Conservation (phyloP, 805 yeast genomes). For the Wickerhamiella galacta region DNA sequence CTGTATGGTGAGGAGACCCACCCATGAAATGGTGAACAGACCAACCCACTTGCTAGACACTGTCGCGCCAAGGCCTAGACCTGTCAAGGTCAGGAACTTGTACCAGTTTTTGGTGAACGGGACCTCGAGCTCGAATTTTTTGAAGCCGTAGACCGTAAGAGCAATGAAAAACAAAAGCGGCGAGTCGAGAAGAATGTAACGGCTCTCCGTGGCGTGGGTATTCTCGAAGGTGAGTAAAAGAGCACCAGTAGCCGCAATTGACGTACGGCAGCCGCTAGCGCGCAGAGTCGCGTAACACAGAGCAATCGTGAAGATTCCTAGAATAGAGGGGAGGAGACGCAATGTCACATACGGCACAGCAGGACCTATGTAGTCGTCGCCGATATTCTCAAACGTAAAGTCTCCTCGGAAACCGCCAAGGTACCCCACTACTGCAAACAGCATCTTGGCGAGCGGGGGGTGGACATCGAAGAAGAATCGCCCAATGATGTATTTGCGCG, state of each 20-base stretch:
- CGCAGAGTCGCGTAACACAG: conserved; percentile 40
- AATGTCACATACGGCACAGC: conserved; percentile 35
- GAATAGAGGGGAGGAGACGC: conserved; percentile 39
- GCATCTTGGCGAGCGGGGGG: conserved; percentile 52
- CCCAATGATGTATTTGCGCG: conserved; percentile 55
- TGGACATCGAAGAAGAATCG: conserved; percentile 53
- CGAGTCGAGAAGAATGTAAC: conserved; percentile 33
- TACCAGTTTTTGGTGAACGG: conserved; percentile 39
- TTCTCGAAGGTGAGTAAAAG: conserved; percentile 43
- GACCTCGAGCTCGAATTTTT: conserved; percentile 29
- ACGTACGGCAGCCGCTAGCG: conserved; percentile 35
- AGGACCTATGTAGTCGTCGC: conserved; percentile 26
- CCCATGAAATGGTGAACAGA: conserved; percentile 48
- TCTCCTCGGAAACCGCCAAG: conserved; percentile 37
- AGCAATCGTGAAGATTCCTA: conserved; percentile 37
- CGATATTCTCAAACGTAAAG: conserved; percentile 29
- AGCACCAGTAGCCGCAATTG: conserved; percentile 35
- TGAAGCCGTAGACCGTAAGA: conserved; percentile 35
- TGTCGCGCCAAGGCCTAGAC: conserved; percentile 34
- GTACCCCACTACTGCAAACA: conserved; percentile 37
- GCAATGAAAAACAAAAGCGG: conserved; percentile 28
- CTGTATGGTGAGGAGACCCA: conserved; percentile 30
- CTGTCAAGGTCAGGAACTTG: conserved; percentile 31
- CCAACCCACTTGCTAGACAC: conserved; percentile 61
- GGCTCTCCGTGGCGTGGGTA: conserved; percentile 43